phyloP scores from a whole-genome alignment of 257 asterid genomes.

The Solanum pinnatisectum region DNA sequence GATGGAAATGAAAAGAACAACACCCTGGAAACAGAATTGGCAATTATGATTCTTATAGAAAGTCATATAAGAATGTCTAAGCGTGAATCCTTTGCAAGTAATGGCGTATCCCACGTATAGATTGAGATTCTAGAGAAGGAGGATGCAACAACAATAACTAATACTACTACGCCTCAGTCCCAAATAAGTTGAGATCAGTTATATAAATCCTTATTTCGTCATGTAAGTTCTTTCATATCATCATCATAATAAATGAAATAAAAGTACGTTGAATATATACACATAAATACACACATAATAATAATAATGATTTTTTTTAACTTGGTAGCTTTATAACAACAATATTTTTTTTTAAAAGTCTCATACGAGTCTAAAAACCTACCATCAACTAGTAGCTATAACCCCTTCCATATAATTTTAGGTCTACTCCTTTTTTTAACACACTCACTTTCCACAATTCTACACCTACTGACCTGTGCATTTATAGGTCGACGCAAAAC shows the following conservation, averaged over 20 bases:
- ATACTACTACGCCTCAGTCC: not conserved
- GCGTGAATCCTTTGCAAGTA: not conserved
- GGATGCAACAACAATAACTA: not conserved
- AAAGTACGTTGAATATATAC: not conserved
- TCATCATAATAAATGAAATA: not conserved
- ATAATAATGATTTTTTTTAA: not conserved
- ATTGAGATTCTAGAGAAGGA: not conserved
- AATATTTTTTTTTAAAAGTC: not conserved
- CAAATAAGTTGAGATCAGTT: not conserved
- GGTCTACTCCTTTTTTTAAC: not conserved
- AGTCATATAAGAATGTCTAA: not conserved
- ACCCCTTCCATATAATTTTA: not conserved
- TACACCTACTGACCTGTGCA: not conserved
- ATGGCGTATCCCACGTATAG: not conserved
- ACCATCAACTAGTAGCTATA: not conserved
- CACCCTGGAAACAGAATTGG: constrained; percentile 40
- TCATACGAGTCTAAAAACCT: not conserved
- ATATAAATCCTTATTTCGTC: not conserved
- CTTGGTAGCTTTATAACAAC: not conserved
- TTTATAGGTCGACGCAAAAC: not conserved
- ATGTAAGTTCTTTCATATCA: not conserved
- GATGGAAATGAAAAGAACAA: constrained; percentile 62
- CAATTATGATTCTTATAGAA: not conserved
- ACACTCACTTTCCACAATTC: not conserved
- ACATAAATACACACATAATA: not conserved